These are phyloP conservation scores for Aphanomyces astaci DNA, from an alignment of 352 stramenopile species.

Conservation along the genomic window DNA sequence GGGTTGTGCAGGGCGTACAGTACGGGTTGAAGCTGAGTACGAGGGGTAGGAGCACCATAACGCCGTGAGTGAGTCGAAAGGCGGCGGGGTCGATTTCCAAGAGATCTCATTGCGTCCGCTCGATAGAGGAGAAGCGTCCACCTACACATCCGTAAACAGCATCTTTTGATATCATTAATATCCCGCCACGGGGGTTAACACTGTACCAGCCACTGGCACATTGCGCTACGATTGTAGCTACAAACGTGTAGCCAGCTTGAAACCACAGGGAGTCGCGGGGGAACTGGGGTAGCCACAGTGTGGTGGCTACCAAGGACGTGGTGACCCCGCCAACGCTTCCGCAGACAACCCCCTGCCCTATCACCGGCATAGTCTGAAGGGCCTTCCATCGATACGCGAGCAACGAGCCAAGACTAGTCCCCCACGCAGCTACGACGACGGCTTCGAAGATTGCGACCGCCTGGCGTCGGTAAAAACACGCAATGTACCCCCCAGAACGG, in stretches of 20 bases:
- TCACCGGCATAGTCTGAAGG: not conserved
- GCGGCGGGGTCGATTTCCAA: not conserved
- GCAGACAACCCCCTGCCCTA: not conserved
- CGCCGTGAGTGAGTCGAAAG: not conserved
- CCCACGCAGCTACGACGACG: not conserved
- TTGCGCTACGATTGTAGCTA: not conserved
- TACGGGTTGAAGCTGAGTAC: constrained; percentile 5
- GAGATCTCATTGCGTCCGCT: not conserved
- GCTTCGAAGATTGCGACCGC: constrained; percentile 3
- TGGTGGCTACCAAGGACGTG: not conserved
- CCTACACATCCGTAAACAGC: too few species aligned
- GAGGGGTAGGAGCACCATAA: constrained; percentile 3
- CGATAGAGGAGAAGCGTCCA: not conserved
- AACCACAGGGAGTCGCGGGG: not conserved
- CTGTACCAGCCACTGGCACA: not conserved
- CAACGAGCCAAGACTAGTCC: not conserved
- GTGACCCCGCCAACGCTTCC: not conserved
- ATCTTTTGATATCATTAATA: too few species aligned
- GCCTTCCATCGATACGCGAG: not conserved
- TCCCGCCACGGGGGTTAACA: too few species aligned
- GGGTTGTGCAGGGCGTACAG: constrained; percentile 4
- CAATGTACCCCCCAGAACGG: constrained; percentile 7
- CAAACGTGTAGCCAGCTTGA: not conserved
- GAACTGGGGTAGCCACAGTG: not conserved
- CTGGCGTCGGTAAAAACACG: not conserved